These are phyloP conservation scores for Collariella sp. DNA, from an alignment of 495 filamentous ascomycete species.

Conservation along the genomic window DNA sequence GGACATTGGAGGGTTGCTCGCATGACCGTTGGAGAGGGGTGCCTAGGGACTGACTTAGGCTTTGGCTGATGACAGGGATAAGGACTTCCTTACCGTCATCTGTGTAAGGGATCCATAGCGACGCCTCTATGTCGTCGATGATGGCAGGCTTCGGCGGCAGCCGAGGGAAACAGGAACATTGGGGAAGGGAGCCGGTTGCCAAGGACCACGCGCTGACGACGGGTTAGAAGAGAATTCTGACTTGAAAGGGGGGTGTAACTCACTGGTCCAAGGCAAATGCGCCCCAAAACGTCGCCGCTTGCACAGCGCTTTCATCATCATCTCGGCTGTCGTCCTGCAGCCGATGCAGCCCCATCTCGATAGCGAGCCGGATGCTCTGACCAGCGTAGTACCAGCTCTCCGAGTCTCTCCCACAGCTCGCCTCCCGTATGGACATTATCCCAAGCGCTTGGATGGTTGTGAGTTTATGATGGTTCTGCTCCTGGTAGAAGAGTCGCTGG, in stretches of 20 bases:
- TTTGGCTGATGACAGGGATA: background rate
- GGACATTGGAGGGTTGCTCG: slow-evolving; percentile 47
- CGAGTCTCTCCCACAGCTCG: slow-evolving; percentile 55
- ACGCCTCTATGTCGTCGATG: slow-evolving; percentile 45
- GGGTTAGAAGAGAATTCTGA: background rate
- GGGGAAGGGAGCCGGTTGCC: slow-evolving; percentile 53
- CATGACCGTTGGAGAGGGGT: slow-evolving; percentile 40
- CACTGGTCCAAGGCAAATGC: slow-evolving; percentile 64
- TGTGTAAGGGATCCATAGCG: slow-evolving; percentile 50
- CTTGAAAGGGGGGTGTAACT: slow-evolving; percentile 10
- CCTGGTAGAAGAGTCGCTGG: slow-evolving; percentile 48
- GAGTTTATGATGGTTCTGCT: slow-evolving; percentile 50
- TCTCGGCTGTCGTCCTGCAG: slow-evolving; percentile 34
- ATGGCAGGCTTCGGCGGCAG: slow-evolving; percentile 50
- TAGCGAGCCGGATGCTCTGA: slow-evolving; percentile 54
- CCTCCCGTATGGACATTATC: slow-evolving; percentile 62
- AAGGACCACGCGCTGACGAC: slow-evolving; percentile 52
- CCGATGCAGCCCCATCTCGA: slow-evolving; percentile 58
- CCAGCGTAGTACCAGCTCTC: slow-evolving; percentile 60
- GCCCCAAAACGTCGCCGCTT: slow-evolving; percentile 64
- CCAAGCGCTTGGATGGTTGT: slow-evolving; percentile 74
- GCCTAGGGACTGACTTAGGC: slow-evolving; percentile 24
- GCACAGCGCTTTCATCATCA: slow-evolving; percentile 50
- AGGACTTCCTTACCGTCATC: slow-evolving; percentile 41
- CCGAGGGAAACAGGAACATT: slow-evolving; percentile 49